Evolutionary conservation across 306 rosid genomes (phyloP), one percentile per base, ranked within the genome.

Genomic region (Rosa persica): DNA sequence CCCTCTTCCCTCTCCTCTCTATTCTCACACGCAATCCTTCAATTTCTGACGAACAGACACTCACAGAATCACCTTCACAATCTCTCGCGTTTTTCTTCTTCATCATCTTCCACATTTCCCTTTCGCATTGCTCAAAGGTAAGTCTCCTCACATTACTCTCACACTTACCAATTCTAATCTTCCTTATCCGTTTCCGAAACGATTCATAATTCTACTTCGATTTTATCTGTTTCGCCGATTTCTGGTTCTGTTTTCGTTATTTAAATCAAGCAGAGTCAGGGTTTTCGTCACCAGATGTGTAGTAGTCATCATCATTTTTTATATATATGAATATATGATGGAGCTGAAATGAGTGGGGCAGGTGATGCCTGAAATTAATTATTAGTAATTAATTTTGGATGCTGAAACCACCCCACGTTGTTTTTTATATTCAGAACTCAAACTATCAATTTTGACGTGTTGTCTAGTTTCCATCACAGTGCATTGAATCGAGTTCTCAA

Each of bases 321-420:
- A 2, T 2, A 30, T 30, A 1, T 42, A 1, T n/a, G n/a, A n/a
- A n/a, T 12, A 48, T 49, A 11, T 48, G 16, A 75, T 36, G 5
- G 16, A 25, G 51, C 8, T 16, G 67, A 66, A 36, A 75, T 70
- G 8, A 74, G 76, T 54, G 85, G 76, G 74, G 67, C 73, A 67
- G 79, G 78, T 76, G 72, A 51, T 52, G 40, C 64, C 57, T 82
- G 15, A 72, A 40, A 75, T 66, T 66, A 40, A 75, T 66, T 66
- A 38, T 58, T 43, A 6, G 12, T 68, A 46, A 20, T 30, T 30
- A 30, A 30, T n/a, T 70, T 73, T 55, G 25, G 73, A 64, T 23
- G 25, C 36, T 42, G 61, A 67, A 62, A 77, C 79, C 13, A 67
- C 54, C 58, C 69, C 90, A 71, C 82, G 80, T 86, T 80, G 78